Evolutionary conservation across 306 rosid genomes (phyloP).

Genomic region (Gynostemma pentaphyllum): DNA sequence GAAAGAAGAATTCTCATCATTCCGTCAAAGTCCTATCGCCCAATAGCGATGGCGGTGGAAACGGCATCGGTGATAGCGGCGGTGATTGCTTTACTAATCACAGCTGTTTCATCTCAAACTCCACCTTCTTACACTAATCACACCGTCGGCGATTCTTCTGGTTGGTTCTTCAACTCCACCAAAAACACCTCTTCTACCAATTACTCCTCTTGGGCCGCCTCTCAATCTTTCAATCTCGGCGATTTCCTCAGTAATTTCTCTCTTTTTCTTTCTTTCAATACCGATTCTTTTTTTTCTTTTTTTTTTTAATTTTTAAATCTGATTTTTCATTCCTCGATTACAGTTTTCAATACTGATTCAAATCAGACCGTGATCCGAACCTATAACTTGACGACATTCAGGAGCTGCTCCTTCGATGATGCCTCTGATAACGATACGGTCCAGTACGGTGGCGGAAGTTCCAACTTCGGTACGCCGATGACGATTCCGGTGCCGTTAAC

Average conservation of each 20-base stretch:
- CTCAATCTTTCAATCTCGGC: constrained; percentile 63
- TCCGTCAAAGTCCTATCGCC: background rate
- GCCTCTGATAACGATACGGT: constrained; percentile 36
- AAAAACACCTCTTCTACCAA: constrained; percentile 52
- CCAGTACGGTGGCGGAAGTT: constrained; percentile 29
- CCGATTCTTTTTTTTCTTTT: background rate
- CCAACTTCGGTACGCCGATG: constrained; percentile 25
- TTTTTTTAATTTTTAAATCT: background rate
- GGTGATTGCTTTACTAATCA: constrained; percentile 13
- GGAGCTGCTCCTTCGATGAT: constrained; percentile 45
- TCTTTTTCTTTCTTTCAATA: background rate
- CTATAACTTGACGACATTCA: constrained; percentile 43
- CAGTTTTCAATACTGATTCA: constrained; percentile 69
- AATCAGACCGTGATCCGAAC: constrained; percentile 76
- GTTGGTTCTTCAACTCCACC: constrained; percentile 71
- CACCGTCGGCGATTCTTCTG: constrained; percentile 63
- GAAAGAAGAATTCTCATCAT: background rate
- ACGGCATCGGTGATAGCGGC: constrained; percentile 9
- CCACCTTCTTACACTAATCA: constrained; percentile 44
- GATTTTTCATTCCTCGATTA: background rate
- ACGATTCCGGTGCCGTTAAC: constrained; percentile 49
- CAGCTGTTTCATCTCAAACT: constrained; percentile 1
- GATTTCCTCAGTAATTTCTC: constrained; percentile 59
- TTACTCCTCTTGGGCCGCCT: constrained; percentile 72
- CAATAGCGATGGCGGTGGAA: constrained; percentile 20